Percentiles rank a stretch among this genome's conserved stretches.
Evolutionary conservation across 306 rosid genomes (phyloP).

Genomic region (Trifolium dubium): DNA sequence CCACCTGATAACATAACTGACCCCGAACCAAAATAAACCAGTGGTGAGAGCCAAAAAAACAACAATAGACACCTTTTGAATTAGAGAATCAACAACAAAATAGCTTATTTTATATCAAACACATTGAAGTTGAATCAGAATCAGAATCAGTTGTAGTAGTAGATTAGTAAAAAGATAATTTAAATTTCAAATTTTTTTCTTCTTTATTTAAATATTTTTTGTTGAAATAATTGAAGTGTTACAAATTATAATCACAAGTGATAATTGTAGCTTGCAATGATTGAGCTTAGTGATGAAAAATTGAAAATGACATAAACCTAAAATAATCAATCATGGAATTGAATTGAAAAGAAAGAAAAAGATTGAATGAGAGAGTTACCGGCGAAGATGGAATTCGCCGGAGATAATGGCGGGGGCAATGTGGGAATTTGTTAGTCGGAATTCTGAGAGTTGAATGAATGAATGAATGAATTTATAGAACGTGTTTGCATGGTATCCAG

Average conservation of each 20-base stretch:
- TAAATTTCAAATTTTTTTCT: too few relatives aligned
- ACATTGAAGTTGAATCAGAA: conserved; percentile 13
- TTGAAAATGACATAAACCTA: background rate
- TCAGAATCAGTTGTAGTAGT: background rate
- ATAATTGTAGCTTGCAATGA: background rate
- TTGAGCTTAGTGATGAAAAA: background rate
- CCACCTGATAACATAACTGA: too few relatives aligned
- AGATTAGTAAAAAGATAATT: background rate
- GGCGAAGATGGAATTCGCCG: conserved; percentile 35
- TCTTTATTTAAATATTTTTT: background rate
- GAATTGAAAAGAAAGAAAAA: background rate
- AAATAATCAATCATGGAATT: background rate
- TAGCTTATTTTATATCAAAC: background rate
- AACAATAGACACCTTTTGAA: conserved; percentile 6
- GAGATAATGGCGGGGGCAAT: conserved; percentile 7
- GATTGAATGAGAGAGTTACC: conserved; percentile 11
- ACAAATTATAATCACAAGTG: background rate
- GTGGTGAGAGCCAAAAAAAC: too few relatives aligned
- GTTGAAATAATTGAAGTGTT: background rate
- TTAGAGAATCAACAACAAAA: background rate
- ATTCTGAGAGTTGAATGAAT: too few relatives aligned
- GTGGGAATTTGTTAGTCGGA: background rate
- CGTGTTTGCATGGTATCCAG: conserved; percentile 9
- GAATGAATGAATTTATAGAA: background rate
- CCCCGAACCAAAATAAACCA: too few relatives aligned